Conservation (phyloP, 768 basidiomycete species). For the Trametes gibbosa region DNA sequence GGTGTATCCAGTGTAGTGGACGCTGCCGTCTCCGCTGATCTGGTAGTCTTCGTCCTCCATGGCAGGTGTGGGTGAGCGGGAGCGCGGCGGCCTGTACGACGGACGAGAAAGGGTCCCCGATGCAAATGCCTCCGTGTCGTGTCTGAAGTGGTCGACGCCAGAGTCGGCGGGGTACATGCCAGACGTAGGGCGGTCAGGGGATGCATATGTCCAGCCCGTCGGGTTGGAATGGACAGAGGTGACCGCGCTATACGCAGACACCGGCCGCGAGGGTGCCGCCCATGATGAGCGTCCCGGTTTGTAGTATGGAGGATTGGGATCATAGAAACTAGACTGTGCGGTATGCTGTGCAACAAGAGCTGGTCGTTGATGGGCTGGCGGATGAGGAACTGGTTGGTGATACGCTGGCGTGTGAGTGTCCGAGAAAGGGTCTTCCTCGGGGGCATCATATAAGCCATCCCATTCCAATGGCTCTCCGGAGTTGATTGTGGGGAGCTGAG, state of each 20-base stretch:
- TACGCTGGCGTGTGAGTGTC: constrained; percentile 19
- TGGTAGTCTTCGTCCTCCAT: constrained; percentile 72
- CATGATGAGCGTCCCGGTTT: constrained; percentile 9
- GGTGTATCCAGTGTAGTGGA: constrained; percentile 47
- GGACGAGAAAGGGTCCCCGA: constrained; percentile 56
- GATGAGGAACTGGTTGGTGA: constrained; percentile 5
- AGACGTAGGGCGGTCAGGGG: constrained; percentile 11
- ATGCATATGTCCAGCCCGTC: constrained; percentile 14
- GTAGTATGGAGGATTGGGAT: constrained; percentile 9
- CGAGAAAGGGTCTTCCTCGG: constrained; percentile 30
- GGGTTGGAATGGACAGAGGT: constrained; percentile 11
- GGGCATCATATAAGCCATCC: constrained; percentile 15
- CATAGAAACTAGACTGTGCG: constrained; percentile 12
- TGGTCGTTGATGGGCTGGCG: constrained; percentile 11
- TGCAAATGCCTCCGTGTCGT: constrained; percentile 68
- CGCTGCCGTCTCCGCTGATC: constrained; percentile 51
- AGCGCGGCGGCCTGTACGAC: constrained; percentile 51
- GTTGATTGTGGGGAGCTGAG: constrained; percentile 30
- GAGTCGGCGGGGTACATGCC: constrained; percentile 20
- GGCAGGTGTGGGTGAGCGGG: constrained; percentile 75
- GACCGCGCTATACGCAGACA: constrained; percentile 20
- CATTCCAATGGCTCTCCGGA: constrained; percentile 32
- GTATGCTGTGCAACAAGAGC: constrained; percentile 10
- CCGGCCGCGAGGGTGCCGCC: constrained; percentile 15
- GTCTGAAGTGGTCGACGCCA: constrained; percentile 58